These are phyloP conservation scores for Colletotrichum endophyticum DNA, from an alignment of 2,329 filamentous ascomycete species.

Conservation along the genomic window DNA sequence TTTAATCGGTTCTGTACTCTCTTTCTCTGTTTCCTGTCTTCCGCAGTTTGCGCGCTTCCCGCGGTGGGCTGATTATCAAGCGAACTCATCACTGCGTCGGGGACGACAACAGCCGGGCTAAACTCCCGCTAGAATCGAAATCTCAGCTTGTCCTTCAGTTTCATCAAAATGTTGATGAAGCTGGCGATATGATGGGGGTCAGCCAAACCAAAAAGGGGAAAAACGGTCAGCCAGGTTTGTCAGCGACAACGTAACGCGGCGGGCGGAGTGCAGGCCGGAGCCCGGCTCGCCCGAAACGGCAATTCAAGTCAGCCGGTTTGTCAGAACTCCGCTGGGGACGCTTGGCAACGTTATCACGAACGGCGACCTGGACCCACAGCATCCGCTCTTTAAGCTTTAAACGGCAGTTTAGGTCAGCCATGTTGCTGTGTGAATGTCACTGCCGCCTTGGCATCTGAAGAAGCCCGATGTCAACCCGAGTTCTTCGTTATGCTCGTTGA, in stretches of 20 bases:
- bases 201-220: neutral
- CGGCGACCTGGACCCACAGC: neutral
- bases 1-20: constrained; percentile 15
- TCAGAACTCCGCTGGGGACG: neutral
- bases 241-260: neutral
- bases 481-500: neutral
- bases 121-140: neutral
- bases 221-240: neutral
- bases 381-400: neutral
- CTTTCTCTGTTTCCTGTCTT: constrained; percentile 3
- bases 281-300: neutral
- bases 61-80: neutral
- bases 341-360: neutral
- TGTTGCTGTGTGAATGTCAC: neutral
- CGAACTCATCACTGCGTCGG: neutral
- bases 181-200: neutral
- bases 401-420: neutral
- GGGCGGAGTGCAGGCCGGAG: neutral
- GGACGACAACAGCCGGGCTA: neutral
- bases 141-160: neutral
- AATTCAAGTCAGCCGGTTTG: neutral
- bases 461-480: neutral
- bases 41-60: neutral
- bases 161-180: neutral
- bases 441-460: neutral